Conservation (phyloP, 78 protist genomes). For the Capsaspora owczarzaki region DNA sequence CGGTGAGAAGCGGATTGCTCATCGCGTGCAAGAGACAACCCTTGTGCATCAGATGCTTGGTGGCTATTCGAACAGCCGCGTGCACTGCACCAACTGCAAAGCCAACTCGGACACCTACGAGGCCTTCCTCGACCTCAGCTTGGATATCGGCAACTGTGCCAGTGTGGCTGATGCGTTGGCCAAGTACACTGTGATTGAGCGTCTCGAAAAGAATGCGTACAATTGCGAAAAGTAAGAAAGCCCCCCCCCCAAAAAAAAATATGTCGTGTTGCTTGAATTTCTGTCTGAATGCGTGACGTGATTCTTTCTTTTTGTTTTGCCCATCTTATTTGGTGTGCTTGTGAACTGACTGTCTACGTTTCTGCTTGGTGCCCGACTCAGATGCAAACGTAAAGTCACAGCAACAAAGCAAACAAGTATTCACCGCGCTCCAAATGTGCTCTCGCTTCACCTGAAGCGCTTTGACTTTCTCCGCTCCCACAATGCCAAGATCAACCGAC, state of each 20-base stretch:
- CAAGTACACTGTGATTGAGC: conserved; percentile 52
- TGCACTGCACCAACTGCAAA: conserved; percentile 51
- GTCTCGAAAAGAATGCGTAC: conserved; percentile 74
- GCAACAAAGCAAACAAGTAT: conserved; percentile 34
- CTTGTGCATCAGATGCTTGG: conserved; percentile 64
- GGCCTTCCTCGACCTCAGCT: conserved; percentile 66
- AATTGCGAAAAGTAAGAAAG: conserved; percentile 48
- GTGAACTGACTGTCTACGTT: not conserved
- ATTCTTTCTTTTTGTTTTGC: not conserved
- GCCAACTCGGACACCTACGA: conserved; percentile 75
- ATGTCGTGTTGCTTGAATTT: too few species aligned
- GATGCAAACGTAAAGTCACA: not conserved
- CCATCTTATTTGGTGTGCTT: not conserved
- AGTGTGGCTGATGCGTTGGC: conserved; percentile 38
- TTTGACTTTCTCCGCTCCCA: conserved; percentile 11
- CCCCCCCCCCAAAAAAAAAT: too few species aligned
- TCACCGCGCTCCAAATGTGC: conserved; percentile 37
- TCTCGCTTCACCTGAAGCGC: conserved; percentile 60
- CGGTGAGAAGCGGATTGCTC: not conserved
- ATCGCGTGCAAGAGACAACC: conserved; percentile 37
- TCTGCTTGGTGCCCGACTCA: not conserved
- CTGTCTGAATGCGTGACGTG: too few species aligned
- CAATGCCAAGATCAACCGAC: conserved; percentile 23
- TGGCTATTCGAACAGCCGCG: conserved; percentile 64
- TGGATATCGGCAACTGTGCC: conserved; percentile 33